These are phyloP conservation scores for Diplodia sapinea DNA, from an alignment of 2,329 filamentous ascomycete genomes.

Conservation along the genomic window DNA sequence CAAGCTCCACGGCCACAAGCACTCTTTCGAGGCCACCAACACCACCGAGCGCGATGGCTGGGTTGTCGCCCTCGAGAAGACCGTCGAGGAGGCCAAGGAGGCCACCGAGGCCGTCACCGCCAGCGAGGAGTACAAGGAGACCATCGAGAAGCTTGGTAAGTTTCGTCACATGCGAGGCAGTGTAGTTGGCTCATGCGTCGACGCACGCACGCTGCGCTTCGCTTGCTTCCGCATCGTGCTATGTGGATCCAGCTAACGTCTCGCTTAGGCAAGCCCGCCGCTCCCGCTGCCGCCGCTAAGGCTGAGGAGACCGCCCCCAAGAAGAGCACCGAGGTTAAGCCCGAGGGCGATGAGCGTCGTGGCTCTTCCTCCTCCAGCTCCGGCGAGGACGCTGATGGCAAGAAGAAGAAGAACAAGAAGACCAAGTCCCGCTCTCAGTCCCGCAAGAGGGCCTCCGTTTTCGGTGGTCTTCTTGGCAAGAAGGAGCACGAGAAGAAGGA, in stretches of 20 bases:
- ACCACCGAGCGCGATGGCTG: slow-evolving; percentile 87
- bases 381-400: slow-evolving; percentile 55
- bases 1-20: slow-evolving; percentile 85
- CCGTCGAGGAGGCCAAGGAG: slow-evolving; percentile 84
- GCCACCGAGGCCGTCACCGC: slow-evolving; percentile 73
- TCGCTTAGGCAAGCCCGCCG: slow-evolving; percentile 48
- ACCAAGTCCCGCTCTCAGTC: slow-evolving; percentile 67
- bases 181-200: slow-evolving; percentile 33
- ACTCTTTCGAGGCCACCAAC: slow-evolving; percentile 83
- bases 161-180: slow-evolving; percentile 39
- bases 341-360: slow-evolving; percentile 42
- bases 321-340: slow-evolving; percentile 56
- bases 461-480: slow-evolving; percentile 65
- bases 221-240: slow-evolving; percentile 39
- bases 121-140: slow-evolving; percentile 87
- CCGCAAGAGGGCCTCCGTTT: slow-evolving; percentile 64
- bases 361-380: slow-evolving; percentile 48
- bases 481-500: slow-evolving; percentile 60
- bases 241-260: slow-evolving; percentile 42
- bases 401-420: slow-evolving; percentile 52
- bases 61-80: slow-evolving; percentile 81
- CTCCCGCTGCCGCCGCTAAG: slow-evolving; percentile 49
- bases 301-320: slow-evolving; percentile 49
- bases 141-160: slow-evolving; percentile 73
- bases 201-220: slow-evolving; percentile 36